Evolutionary conservation across 2,329 filamentous ascomycete species (phyloP), one percentile per base, ranked within the genome.

Genomic region (Colletotrichum gigasporum): DNA sequence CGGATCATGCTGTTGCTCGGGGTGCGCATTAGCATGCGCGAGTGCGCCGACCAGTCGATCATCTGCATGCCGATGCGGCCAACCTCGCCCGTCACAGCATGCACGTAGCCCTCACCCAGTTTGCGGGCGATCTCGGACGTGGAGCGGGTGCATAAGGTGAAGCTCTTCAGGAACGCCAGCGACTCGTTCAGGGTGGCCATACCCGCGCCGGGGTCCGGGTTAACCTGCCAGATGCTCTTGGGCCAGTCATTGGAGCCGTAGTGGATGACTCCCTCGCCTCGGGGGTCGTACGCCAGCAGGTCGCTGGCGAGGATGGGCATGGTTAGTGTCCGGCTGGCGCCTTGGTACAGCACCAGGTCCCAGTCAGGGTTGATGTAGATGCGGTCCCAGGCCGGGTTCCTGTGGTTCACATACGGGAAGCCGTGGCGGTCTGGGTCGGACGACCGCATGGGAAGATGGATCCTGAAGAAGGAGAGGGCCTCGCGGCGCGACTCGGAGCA

Each of bases 281-380:
- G 39, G 11, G 65, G 67, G 39, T 69, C 68, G 35, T 59, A 60
- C 20, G 68, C 67, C 10, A 57, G 42, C 30, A 69, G 55, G 41
- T 69, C 65, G 50, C 63, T 69, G 39, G 68, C 67, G 35, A 69
- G 59, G 39, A 67, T 62, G 34, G 59, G 45, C 28, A 66, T 55
- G 18, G 60, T 56, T 16, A 69, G 32, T 8, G 56, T 35, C 8
- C 44, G 35, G 26, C 44, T 55, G 14, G 45, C 32, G 14, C 58
- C 58, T 18, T 64, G 42, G 56, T 61, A 69, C 9, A 69, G 48
- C 7, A 69, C 62, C 48, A 69, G 60, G 45, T 69, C 67, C 68
- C 68, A 69, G 26, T 69, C 65, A 14, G 68, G 68, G 52, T 69
- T 67, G 28, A 69, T 63, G 56, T 66, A 68, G 52, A 65, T 60